These are phyloP conservation scores for Penicillium chermesinum DNA, from an alignment of 495 filamentous ascomycete genomes.

Conservation along the genomic window DNA sequence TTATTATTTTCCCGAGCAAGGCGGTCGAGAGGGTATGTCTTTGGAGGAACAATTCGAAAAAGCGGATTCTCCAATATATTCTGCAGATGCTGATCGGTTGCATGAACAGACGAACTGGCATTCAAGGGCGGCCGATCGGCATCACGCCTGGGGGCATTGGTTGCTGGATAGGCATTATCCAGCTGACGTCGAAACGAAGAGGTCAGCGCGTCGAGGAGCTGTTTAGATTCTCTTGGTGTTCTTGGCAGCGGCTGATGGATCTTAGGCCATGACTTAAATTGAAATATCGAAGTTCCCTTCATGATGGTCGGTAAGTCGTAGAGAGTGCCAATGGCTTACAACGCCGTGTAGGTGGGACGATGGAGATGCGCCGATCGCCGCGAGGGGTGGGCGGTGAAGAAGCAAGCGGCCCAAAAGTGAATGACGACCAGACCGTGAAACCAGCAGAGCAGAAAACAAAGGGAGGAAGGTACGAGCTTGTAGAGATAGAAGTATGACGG, in stretches of 20 bases:
- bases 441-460: not conserved
- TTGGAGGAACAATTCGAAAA: slow-evolving; percentile 34
- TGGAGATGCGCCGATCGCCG: slow-evolving; percentile 11
- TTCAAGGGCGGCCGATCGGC: slow-evolving; percentile 19
- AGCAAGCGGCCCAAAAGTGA: slow-evolving; percentile 10
- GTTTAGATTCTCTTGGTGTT: slow-evolving; percentile 56
- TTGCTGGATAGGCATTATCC: slow-evolving; percentile 56
- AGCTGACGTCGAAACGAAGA: slow-evolving; percentile 71
- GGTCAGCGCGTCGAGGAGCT: slow-evolving; percentile 64
- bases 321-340: not conserved
- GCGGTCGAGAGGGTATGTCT: slow-evolving; percentile 9
- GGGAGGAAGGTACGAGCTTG: not conserved
- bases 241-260: slow-evolving; percentile 69
- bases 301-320: slow-evolving; percentile 30
- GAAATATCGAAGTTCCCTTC: slow-evolving; percentile 36
- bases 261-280: slow-evolving; percentile 50
- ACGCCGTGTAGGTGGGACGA: not conserved
- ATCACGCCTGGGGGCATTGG: slow-evolving; percentile 16
- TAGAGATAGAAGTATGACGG: not conserved
- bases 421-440: slow-evolving; percentile 21
- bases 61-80: slow-evolving; percentile 69
- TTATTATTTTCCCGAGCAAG: slow-evolving; percentile 7
- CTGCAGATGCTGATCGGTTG: slow-evolving; percentile 53
- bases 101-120: slow-evolving; percentile 29
- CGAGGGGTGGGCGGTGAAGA: slow-evolving; percentile 22